Base-by-base conservation (phyloP, 352 stramenopile genomes). In the Globisporangium middletonii region DNA sequence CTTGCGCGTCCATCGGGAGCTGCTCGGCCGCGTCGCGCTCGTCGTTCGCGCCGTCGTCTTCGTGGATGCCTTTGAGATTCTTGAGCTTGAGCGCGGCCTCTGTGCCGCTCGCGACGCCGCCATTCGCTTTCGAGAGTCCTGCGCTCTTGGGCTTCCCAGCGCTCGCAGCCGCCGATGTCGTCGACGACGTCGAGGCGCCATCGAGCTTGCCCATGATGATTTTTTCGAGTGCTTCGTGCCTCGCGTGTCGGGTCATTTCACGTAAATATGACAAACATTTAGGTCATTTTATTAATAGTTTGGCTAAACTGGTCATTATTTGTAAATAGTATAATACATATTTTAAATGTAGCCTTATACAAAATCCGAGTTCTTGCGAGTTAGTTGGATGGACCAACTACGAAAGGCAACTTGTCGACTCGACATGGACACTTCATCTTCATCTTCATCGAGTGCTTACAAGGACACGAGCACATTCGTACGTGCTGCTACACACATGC, bases 1-100 rank as follows among this genome's bases (percentile, higher is more conserved):
- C 76, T 13, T 80, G 58, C 18, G 76, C 75, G 50, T 94, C 82
- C 48, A 91, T 50, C 5, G 84, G 84, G 51, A 80, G 62, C 35
- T 72, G 65, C 52, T 83, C 65, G 42, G 59, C 74, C 11, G 79
- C 59, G 23, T 72, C 67, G 35, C 67, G 59, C 54, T 77, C 66
- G 44, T 61, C 50, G 2, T 76, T 56, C 46, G 69, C 68, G 44
- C 65, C 67, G 48, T 89, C 79, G 68, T 92, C 82, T 58, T 89
- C 82, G 61, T 86, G 75, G 42, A 86, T 80, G 15, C 55, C 63
- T 57, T 83, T 85, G 35, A 77, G 64, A 50, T 78, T 81, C 57
- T 79, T 72, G 59, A 86, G 74, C 60, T 69, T 80, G 35, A 75
- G 62, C 45, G 72, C 64, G 12, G 68, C 61, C 27, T 75, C 72